Percentiles rank a stretch among this genome's conserved stretches.
These are phyloP conservation scores for Exophiala sp. DNA, from an alignment of 2,329 filamentous ascomycete genomes.

Conservation along the genomic window DNA sequence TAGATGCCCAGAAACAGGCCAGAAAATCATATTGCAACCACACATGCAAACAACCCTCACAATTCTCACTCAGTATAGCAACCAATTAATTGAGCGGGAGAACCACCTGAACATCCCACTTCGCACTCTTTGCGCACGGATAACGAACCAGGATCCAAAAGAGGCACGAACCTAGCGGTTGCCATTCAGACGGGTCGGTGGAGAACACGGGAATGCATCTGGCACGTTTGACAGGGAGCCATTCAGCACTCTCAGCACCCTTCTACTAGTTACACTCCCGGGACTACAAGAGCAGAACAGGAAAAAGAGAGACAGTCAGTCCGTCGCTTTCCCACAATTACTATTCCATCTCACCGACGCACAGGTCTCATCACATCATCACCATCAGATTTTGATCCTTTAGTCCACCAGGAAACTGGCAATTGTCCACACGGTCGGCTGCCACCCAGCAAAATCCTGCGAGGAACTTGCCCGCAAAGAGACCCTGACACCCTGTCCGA, in stretches of 20 bases:
- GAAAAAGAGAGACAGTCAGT: no score
- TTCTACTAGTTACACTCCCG: no score
- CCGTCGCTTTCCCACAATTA: no score
- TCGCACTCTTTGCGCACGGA: not conserved
- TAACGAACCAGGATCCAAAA: constrained; percentile 2
- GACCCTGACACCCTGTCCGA: not conserved
- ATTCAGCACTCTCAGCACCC: not conserved
- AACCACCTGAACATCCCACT: not conserved
- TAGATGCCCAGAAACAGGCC: constrained; percentile 9
- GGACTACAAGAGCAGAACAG: no score
- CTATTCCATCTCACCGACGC: no score
- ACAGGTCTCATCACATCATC: not conserved
- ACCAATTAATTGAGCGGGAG: constrained; percentile 7
- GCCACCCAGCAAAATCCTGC: not conserved
- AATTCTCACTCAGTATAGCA: not conserved
- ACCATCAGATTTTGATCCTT: not conserved
- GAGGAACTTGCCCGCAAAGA: not conserved
- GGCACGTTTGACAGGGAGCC: constrained; percentile 11
- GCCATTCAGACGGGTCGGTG: constrained; percentile 16
- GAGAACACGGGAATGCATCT: constrained; percentile 15
- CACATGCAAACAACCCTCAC: constrained; percentile 7
- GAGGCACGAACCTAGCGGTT: constrained; percentile 25
- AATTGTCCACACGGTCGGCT: not conserved
- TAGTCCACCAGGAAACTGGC: not conserved
- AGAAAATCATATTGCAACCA: constrained; percentile 2